Evolutionary conservation across 768 basidiomycete species (phyloP).

Genomic region (Chalciporus pseudorubinellus): DNA sequence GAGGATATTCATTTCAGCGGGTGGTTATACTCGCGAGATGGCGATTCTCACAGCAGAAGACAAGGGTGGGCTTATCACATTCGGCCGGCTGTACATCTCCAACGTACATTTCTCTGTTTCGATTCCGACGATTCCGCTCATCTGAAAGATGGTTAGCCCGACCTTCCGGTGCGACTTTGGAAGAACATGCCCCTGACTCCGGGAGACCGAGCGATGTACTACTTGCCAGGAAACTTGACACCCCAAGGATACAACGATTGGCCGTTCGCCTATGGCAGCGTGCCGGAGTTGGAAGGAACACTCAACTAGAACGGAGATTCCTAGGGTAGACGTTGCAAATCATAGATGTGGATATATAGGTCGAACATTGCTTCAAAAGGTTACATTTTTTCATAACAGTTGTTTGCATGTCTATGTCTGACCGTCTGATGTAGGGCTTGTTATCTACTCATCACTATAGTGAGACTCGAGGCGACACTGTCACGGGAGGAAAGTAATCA

Average conservation of each 20-base stretch:
- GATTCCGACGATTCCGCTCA: not conserved
- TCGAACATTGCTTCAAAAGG: too few species aligned
- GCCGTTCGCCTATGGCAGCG: conserved; percentile 15
- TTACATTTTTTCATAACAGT: too few species aligned
- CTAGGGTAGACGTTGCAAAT: not conserved
- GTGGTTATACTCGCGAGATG: conserved; percentile 40
- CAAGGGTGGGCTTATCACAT: conserved; percentile 20
- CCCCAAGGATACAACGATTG: conserved; percentile 31
- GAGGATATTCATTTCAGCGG: conserved; percentile 38
- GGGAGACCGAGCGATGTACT: conserved; percentile 23
- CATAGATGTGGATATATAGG: not conserved
- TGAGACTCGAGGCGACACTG: too few species aligned
- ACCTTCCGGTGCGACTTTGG: conserved; percentile 25
- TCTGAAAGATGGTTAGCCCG: conserved; percentile 20
- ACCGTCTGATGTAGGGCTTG: too few species aligned
- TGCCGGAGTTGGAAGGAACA: not conserved
- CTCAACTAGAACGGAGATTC: not conserved
- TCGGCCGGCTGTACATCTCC: conserved; percentile 20
- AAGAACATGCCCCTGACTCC: conserved; percentile 16
- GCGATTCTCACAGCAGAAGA: conserved; percentile 38
- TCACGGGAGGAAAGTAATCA: too few species aligned
- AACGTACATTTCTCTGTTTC: not conserved
- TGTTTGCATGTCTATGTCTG: too few species aligned
- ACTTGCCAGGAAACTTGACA: conserved; percentile 21
- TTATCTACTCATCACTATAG: too few species aligned